A percentile compares a stretch with the other conserved stretches of the same genome.
Conservation (phyloP, 768 basidiomycete genomes). For the Antrodiella citrinella region DNA sequence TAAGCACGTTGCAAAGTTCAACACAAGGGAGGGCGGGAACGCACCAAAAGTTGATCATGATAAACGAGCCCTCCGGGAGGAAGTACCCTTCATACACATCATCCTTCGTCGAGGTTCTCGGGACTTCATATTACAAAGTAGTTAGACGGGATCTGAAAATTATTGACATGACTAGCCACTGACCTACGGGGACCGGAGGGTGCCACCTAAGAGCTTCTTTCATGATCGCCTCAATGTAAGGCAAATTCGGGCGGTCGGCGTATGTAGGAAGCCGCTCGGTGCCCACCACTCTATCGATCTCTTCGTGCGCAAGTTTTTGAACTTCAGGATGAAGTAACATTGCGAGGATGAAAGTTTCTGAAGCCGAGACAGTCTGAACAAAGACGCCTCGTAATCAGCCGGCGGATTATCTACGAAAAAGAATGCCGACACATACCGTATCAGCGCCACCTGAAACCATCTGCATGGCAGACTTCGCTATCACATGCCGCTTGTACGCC, state of each 20-base stretch:
- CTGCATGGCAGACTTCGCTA: background rate
- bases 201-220: constrained; percentile 20
- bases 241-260: constrained; percentile 14
- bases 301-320: constrained; percentile 19
- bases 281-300: constrained; percentile 22
- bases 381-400: too few species aligned
- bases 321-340: constrained; percentile 22
- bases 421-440: background rate
- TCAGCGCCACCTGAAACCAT: background rate
- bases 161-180: too few species aligned
- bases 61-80: constrained; percentile 20
- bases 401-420: too few species aligned
- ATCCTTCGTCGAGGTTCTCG: constrained; percentile 10
- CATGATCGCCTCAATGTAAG: constrained; percentile 19
- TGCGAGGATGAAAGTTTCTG: constrained; percentile 23
- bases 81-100: constrained; percentile 22
- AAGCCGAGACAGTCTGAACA: constrained; percentile 18
- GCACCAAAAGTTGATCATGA: constrained; percentile 25
- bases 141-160: too few species aligned
- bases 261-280: constrained; percentile 19
- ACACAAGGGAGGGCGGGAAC: background rate
- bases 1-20: background rate
- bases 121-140: too few species aligned
- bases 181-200: constrained; percentile 13
- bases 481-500: background rate